These are phyloP conservation scores for Dothiorella sarmentorum DNA, from an alignment of 2,329 filamentous ascomycete species.

Conservation along the genomic window DNA sequence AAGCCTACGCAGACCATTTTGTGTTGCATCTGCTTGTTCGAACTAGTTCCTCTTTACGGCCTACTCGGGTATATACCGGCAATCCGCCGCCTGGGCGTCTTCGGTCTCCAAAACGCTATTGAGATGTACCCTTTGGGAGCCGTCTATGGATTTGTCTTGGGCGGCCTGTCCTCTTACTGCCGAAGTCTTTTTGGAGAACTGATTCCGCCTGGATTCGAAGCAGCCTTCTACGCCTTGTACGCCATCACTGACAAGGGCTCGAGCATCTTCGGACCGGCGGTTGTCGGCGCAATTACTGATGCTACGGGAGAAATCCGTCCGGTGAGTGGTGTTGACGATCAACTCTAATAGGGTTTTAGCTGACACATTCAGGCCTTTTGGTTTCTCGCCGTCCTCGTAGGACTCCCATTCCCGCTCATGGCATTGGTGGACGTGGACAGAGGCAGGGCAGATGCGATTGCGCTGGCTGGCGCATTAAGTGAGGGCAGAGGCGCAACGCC, in stretches of 20 bases:
- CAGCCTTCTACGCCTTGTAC: constrained; percentile 93
- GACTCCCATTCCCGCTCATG: constrained; percentile 79
- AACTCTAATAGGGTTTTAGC: neutral
- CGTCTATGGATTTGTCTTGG: constrained; percentile 89
- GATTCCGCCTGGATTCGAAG: constrained; percentile 90
- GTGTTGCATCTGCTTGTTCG: constrained; percentile 85
- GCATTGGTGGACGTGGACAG: constrained; percentile 77
- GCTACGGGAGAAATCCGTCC: constrained; percentile 50
- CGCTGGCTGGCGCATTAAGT: constrained; percentile 38
- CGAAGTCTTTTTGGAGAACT: constrained; percentile 88
- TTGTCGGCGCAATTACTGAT: constrained; percentile 91
- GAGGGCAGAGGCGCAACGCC: constrained; percentile 18
- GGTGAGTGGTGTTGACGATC: constrained; percentile 26
- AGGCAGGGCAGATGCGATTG: constrained; percentile 42
- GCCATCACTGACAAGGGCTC: constrained; percentile 97
- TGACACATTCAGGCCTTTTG: constrained; percentile 63
- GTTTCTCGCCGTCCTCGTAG: constrained; percentile 83
- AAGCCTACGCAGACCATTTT: constrained; percentile 84
- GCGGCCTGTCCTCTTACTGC: constrained; percentile 89
- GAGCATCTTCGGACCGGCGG: constrained; percentile 87
- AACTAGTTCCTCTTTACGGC: constrained; percentile 89
- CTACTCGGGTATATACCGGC: constrained; percentile 83
- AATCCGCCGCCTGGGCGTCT: constrained; percentile 67
- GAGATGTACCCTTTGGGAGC: constrained; percentile 94
- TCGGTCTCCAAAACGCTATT: constrained; percentile 90